Evolutionary conservation across 2,329 filamentous ascomycete species (phyloP), one percentile per base, ranked within the genome.

Genomic region (Kalmusia sp.): DNA sequence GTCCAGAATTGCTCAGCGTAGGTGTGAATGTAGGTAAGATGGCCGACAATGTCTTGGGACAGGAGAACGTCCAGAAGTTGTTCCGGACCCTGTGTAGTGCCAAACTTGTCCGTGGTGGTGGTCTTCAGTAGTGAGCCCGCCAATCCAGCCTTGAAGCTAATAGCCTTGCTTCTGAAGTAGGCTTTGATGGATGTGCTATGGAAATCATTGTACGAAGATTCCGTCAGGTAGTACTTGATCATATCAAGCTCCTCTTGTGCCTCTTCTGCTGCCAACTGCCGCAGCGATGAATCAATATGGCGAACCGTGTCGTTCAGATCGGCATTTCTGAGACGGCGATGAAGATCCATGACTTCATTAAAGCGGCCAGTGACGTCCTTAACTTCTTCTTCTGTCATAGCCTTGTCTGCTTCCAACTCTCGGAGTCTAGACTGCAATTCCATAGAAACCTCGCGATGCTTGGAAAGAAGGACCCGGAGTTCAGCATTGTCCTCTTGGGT

Each of bases 281-380:
- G 86, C 52, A 98, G 80, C 72, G 98, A 93, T 25, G 97, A 82
- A 62, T 97, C 93, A 57, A 99, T 96, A 0, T 92, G 92, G 79
- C 96, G 98, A 67, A 91, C 88, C 72, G 96, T 93, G 2, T 93
- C 90, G 79, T 96, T 96, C 34, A 92, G 85, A 9, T 92, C 92
- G 11, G 92, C 96, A 51, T 90, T 85, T 69, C 96, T 93, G 37
- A 99, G 83, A 76, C 96, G 96, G 83, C 93, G 85, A 74, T 98
- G 98, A 39, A 99, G 83, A 68, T 99, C 93, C 85, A 96, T 90
- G 89, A 99, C 96, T 49, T 93, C 92, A 58, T 92, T 87, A 38
- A 93, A 96, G 57, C 92, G 89, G 65, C 86, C 90, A 60, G 88
- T 93, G 50, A 98, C 85, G 72, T 98, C 92, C 71, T 93, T 92